A percentile compares a stretch with the other conserved stretches of the same genome.
phyloP scores from a whole-genome alignment of 2,329 filamentous ascomycete species.

The Orbilia quercus region DNA sequence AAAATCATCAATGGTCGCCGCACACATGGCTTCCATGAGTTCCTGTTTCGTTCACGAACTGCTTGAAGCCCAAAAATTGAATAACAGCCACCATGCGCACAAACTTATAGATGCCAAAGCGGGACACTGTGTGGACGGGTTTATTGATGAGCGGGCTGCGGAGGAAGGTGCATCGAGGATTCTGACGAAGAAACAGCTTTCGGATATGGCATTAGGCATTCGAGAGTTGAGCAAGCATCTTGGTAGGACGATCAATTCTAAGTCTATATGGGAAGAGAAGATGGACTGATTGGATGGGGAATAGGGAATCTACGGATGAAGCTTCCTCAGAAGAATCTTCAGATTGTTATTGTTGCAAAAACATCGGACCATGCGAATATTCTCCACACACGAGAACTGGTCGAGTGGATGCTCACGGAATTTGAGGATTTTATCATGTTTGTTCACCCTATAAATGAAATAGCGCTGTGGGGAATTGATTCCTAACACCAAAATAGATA shows the following conservation, averaged over 20 bases:
- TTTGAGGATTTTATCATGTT: slow-evolving; percentile 81
- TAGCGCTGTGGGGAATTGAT: neutral
- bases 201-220: slow-evolving; percentile 97
- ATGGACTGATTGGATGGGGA: slow-evolving; percentile 6
- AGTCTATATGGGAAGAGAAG: slow-evolving; percentile 69
- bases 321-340: slow-evolving; percentile 81
- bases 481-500: slow-evolving; percentile 63
- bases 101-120: slow-evolving; percentile 59
- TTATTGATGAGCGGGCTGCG: slow-evolving; percentile 60
- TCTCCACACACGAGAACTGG: slow-evolving; percentile 78
- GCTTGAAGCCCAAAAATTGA: slow-evolving; percentile 69
- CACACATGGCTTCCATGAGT: slow-evolving; percentile 64
- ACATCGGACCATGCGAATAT: slow-evolving; percentile 86
- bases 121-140: slow-evolving; percentile 44
- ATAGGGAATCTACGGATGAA: slow-evolving; percentile 69
- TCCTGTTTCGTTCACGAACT: slow-evolving; percentile 75
- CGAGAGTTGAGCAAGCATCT: slow-evolving; percentile 87
- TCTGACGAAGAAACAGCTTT: slow-evolving; percentile 91
- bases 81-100: slow-evolving; percentile 63
- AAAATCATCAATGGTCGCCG: slow-evolving; percentile 73
- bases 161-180: slow-evolving; percentile 74
- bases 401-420: slow-evolving; percentile 81
- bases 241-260: slow-evolving; percentile 75
- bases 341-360: slow-evolving; percentile 90
- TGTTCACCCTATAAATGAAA: slow-evolving; percentile 30